Base-by-base conservation (phyloP, 352 stramenopile species). In the Globisporangium paddicum region DNA sequence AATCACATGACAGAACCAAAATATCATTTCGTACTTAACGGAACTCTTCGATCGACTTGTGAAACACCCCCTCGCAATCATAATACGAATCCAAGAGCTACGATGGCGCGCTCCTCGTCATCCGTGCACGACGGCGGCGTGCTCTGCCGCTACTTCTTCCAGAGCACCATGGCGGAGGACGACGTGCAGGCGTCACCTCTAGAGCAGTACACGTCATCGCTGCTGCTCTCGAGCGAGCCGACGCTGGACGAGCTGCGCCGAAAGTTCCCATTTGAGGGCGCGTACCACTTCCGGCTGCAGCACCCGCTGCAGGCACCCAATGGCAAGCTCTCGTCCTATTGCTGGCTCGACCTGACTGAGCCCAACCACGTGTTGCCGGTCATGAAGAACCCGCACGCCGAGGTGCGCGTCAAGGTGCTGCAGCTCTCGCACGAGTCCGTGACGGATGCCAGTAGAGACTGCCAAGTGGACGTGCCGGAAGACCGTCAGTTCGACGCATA, bases 101-200 rank as follows among this genome's bases (percentile, higher is more conserved):
- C 10, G 16, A 64, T 64, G 58, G 58, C 38, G 2, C 37, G 56
- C 30, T 37, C n/a, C n/a, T n/a, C n/a, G n/a, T n/a, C n/a, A n/a
- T n/a, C n/a, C 35, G 25, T 8, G 32, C 26, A 14, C 26, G 23
- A 62, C 32, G 35, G 63, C 60, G 63, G 69, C 55, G 83, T 93
- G 64, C 72, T 93, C 55, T 93, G 83, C 52, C 81, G 76, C 58
- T 93, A 93, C 67, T 93, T 93, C 58, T 91, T 93, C 73, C 83
- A 90, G 68, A 63, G 79, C 46, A 89, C 79, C 69, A 62, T 86
- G 66, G 71, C 72, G 14, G 82, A 93, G 55, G 73, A 68, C 6
- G 69, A 75, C 10, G 41, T n/a, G 6, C 7, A 18, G 5, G 11
- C 28, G 19, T 37, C 25, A 10, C 14, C 45, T 6, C 59, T 75